Evolutionary conservation across 768 basidiomycete species (phyloP).

Genomic region (Lentinula edodes): DNA sequence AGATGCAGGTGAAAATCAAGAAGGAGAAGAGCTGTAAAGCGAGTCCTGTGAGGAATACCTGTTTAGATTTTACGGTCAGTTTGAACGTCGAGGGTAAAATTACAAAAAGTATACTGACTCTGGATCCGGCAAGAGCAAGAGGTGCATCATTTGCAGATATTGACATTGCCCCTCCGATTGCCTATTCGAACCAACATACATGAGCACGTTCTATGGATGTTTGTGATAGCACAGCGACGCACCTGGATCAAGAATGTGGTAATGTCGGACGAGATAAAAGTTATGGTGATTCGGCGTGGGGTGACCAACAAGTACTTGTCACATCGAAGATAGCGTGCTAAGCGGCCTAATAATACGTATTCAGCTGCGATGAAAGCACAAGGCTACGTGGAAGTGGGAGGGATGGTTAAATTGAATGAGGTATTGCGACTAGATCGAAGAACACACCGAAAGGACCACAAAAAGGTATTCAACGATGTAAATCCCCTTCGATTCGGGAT

Average conservation of each 20-base stretch:
- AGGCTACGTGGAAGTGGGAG: constrained; percentile 27
- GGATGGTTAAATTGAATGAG: background rate
- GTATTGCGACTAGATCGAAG: background rate
- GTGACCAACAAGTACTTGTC: constrained; percentile 34
- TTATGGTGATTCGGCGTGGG: constrained; percentile 30
- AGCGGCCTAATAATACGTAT: constrained; percentile 47
- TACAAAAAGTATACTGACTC: constrained; percentile 15
- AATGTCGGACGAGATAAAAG: constrained; percentile 50
- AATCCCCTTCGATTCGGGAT: constrained; percentile 46
- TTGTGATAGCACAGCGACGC: background rate
- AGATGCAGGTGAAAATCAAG: constrained; percentile 40
- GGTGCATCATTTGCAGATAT: constrained; percentile 18
- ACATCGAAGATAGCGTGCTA: constrained; percentile 35
- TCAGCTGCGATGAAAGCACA: constrained; percentile 56
- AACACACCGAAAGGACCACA: constrained; percentile 51
- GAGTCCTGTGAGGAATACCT: constrained; percentile 56
- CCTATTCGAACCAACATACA: constrained; percentile 13
- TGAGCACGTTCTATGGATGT: background rate
- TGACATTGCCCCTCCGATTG: constrained; percentile 29
- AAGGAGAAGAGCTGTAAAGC: constrained; percentile 52
- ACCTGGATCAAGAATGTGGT: constrained; percentile 51
- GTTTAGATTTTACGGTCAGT: background rate
- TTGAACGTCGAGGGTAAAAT: background rate
- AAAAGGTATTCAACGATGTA: constrained; percentile 57
- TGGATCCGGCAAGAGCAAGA: constrained; percentile 17